Evolutionary conservation across 2,329 filamentous ascomycete genomes (phyloP), one percentile per base, ranked within the genome.

Genomic region (Hypoxylon sp.): DNA sequence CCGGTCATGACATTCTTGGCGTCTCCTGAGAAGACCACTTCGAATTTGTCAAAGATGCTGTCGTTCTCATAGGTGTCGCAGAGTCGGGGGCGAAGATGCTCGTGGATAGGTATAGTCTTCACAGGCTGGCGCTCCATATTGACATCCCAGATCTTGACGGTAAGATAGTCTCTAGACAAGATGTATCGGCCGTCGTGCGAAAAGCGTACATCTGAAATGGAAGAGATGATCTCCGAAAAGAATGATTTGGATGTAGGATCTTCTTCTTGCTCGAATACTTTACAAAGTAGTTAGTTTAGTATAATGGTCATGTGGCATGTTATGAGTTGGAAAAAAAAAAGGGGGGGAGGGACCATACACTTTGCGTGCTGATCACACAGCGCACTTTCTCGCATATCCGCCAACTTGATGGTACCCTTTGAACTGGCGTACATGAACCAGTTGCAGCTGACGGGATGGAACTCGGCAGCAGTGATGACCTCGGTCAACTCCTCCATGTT

Each of bases 391-490:
- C 94, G 86, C 94, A 99, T 99, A 68, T 99, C 94, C 36, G 94
- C 94, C 65, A 99, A 80, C 77, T 99, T 99, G 77, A 99, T 97
- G 25, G 94, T 97, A 55, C 94, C 94, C 75, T 99, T 99, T 52
- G 92, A 97, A 73, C 93, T 97, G 64, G 94, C 94, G 72, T 97
- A 99, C 93, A 99, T 99, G 78, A 99, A 97, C 91, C 91, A 96
- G 75, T 99, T 97, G 81, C 94, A 99, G 78, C 92, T 96, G 67
- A 87, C 80, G 4, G 94, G 94, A 69, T 99, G 94, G 68, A 99
- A 99, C 69, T 99, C 94, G 44, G 94, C 94, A 30, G 94, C 94
- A 8, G 94, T 99, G 69, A 99, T 97, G 63, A 99, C 94, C 73
- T 99, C 94, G 0, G 94, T 99, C 60, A 99, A 80, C 77, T 99